These are phyloP conservation scores for Rhexocercosporidium sp. DNA, from an alignment of 2,329 filamentous ascomycete genomes.

Conservation along the genomic window DNA sequence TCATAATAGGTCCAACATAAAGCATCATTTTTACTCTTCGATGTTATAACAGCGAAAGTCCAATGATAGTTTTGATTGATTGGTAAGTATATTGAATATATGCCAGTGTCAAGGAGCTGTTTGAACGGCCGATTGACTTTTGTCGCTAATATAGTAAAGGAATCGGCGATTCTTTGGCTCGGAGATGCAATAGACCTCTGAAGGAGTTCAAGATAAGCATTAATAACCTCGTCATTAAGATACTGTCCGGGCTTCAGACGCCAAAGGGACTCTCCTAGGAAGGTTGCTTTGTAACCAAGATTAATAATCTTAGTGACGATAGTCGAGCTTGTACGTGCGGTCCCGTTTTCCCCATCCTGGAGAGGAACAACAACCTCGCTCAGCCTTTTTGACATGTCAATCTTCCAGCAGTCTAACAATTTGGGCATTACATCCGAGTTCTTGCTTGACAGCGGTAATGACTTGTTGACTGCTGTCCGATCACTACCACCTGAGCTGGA, in stretches of 20 bases:
- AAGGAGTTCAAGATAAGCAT: slow-evolving; percentile 28
- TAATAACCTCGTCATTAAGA: slow-evolving; percentile 27
- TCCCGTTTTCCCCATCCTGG: background rate
- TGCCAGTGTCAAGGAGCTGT: slow-evolving; percentile 19
- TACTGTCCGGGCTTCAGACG: slow-evolving; percentile 22
- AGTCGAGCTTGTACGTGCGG: slow-evolving; percentile 12
- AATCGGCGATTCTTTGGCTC: slow-evolving; percentile 13
- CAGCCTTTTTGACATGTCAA: slow-evolving; percentile 25
- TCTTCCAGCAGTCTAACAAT: slow-evolving; percentile 19
- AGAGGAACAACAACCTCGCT: slow-evolving; percentile 21
- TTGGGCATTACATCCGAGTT: slow-evolving; percentile 10
- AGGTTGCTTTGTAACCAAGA: slow-evolving; percentile 19
- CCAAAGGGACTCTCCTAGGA: slow-evolving; percentile 22
- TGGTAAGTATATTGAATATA: slow-evolving; percentile 26
- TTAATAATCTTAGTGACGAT: slow-evolving; percentile 21
- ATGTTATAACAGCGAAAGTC: slow-evolving; percentile 25
- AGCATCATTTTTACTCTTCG: slow-evolving; percentile 12
- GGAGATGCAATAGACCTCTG: slow-evolving; percentile 16
- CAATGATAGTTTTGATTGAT: slow-evolving; percentile 18
- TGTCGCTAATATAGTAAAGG: slow-evolving; percentile 19
- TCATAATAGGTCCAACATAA: slow-evolving; percentile 22
- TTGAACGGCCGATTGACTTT: slow-evolving; percentile 9
- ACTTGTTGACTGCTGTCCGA: slow-evolving; percentile 1
- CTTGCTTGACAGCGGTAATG: background rate
- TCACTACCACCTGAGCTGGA: slow-evolving; percentile 11